Evolutionary conservation across 73 alveolate genomes (phyloP).

Genomic region (Tetrahymena thermophila): DNA sequence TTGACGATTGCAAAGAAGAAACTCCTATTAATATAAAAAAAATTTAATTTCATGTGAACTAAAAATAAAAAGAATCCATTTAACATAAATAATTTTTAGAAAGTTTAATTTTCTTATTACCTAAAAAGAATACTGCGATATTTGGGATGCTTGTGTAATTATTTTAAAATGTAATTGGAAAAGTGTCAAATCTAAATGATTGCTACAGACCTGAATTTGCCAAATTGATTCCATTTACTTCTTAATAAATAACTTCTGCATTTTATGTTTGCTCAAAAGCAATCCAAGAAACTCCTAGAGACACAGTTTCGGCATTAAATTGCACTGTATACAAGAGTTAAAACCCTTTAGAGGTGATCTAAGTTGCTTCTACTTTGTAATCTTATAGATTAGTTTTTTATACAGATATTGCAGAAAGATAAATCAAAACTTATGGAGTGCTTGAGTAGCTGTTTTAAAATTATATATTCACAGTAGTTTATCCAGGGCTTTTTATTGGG

Average conservation of each 20-base stretch:
- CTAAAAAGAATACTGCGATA: not conserved
- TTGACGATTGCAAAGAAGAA: not conserved
- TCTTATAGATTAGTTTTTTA: not conserved
- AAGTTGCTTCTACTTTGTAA: not conserved
- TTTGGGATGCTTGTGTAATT: not conserved
- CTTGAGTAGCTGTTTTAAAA: not conserved
- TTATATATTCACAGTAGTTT: not conserved
- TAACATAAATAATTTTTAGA: no score
- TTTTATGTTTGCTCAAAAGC: not conserved
- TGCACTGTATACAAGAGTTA: not conserved
- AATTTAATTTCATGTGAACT: not conserved
- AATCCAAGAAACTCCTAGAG: not conserved
- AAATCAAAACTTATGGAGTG: not conserved
- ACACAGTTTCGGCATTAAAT: not conserved
- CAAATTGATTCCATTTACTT: not conserved
- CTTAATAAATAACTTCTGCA: not conserved
- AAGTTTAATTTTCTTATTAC: not conserved
- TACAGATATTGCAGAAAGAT: not conserved
- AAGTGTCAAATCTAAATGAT: not conserved
- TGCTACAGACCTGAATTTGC: not conserved
- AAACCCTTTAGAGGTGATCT: not conserved
- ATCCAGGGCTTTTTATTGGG: not conserved
- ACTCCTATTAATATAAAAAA: not conserved
- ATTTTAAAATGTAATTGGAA: not conserved
- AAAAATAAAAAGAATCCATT: no score